phyloP scores from a whole-genome alignment of 75 land plant genomes.

The Gnetum montanum region DNA sequence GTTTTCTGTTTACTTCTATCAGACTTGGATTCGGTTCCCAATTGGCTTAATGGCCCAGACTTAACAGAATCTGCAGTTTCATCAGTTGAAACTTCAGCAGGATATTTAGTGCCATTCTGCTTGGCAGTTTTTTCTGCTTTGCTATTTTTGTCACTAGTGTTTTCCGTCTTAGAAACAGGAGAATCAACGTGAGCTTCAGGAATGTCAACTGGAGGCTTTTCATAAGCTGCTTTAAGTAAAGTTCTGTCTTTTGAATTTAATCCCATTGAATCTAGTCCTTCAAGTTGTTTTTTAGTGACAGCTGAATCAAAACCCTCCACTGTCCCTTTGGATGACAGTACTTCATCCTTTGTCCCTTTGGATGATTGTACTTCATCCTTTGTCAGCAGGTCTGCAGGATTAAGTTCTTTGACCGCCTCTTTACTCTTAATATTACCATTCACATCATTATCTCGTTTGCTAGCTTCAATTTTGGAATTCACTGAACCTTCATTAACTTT shows the following conservation, averaged over 20 bases:
- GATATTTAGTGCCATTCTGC: constrained; percentile 1
- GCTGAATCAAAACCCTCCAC: too few relatives aligned
- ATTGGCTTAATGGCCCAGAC: too few relatives aligned
- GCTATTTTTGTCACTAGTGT: not conserved
- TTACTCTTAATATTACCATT: not conserved
- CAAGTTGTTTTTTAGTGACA: constrained; percentile 13
- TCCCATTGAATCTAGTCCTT: constrained; percentile 26
- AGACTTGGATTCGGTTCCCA: not conserved
- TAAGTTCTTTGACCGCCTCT: not conserved
- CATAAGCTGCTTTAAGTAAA: constrained; percentile 26
- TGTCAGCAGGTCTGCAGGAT: not conserved
- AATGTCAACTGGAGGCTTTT: constrained; percentile 19
- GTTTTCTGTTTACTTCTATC: constrained; percentile 2
- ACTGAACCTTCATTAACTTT: constrained; percentile 3
- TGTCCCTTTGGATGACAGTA: constrained; percentile 9
- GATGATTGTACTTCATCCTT: constrained; percentile 11
- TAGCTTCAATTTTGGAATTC: not conserved
- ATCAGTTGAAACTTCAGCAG: not conserved
- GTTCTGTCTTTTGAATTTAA: constrained; percentile 29
- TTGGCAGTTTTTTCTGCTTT: not conserved
- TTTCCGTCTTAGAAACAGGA: constrained; percentile 1
- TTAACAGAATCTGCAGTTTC: not conserved
- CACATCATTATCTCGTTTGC: not conserved
- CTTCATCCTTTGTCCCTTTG: constrained; percentile 4
- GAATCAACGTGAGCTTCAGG: constrained; percentile 15